Evolutionary conservation across 331 rosid species (phyloP).

Genomic region (Cydonia oblonga): DNA sequence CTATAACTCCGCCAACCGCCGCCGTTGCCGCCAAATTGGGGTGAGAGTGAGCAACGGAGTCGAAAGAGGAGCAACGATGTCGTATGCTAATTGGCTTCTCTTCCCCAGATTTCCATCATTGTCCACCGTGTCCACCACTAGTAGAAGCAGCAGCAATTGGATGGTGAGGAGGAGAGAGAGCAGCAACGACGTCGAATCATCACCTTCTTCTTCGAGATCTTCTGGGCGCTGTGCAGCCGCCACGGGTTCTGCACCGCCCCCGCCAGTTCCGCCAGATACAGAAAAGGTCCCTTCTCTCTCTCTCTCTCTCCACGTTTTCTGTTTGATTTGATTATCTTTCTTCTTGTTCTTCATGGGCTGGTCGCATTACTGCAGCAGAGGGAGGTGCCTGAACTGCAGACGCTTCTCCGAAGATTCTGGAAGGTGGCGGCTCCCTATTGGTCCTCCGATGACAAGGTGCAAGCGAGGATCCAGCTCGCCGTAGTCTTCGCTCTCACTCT

Average conservation of each 20-base stretch:
- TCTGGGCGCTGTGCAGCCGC: not conserved
- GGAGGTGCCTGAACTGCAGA: slow-evolving; percentile 41
- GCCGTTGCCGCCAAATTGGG: not conserved
- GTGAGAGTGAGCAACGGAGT: no score
- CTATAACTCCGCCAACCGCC: not conserved
- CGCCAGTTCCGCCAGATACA: not conserved
- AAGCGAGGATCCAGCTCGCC: slow-evolving; percentile 68
- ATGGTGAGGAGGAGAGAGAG: not conserved
- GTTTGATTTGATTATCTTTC: not conserved
- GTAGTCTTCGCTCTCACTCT: slow-evolving; percentile 79
- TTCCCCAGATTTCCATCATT: not conserved
- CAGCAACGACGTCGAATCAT: not conserved
- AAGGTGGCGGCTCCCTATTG: slow-evolving; percentile 95
- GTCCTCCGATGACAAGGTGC: slow-evolving; percentile 62
- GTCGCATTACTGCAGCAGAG: slow-evolving; percentile 10
- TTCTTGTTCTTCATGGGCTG: not conserved
- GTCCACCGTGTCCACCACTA: not conserved
- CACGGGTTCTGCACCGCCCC: not conserved
- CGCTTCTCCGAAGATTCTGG: slow-evolving; percentile 63
- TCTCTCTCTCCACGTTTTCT: not conserved
- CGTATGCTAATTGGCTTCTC: not conserved
- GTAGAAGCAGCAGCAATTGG: not conserved
- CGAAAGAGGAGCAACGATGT: not conserved
- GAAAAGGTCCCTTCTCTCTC: slow-evolving; percentile 6
- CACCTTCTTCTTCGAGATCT: not conserved